These are phyloP conservation scores for Lentinula lateritia DNA, from an alignment of 768 basidiomycete genomes.

Conservation along the genomic window DNA sequence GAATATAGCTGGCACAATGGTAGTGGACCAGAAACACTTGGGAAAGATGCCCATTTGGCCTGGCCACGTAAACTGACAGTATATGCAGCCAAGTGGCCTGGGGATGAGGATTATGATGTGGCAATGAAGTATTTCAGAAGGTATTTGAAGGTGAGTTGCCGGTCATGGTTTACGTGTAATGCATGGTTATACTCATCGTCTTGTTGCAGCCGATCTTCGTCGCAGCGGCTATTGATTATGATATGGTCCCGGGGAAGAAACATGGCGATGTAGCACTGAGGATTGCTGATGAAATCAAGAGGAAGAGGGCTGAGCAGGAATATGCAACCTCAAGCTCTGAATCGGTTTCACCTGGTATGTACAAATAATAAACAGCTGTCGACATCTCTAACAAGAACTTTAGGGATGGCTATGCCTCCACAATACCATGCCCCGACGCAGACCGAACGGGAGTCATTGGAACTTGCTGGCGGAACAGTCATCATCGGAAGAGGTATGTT, in stretches of 20 bases:
- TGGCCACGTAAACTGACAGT: slow-evolving; percentile 78
- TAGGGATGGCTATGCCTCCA: slow-evolving; percentile 41
- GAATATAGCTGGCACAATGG: slow-evolving; percentile 20
- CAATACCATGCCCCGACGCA: slow-evolving; percentile 37
- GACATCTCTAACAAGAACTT: neutral
- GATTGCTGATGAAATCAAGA: slow-evolving; percentile 67
- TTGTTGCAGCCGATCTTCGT: slow-evolving; percentile 78
- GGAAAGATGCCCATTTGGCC: slow-evolving; percentile 48
- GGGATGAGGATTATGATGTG: slow-evolving; percentile 87
- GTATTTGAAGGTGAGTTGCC: slow-evolving; percentile 83
- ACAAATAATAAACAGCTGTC: neutral
- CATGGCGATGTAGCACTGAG: slow-evolving; percentile 82
- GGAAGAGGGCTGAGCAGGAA: slow-evolving; percentile 45
- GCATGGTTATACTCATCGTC: slow-evolving; percentile 6
- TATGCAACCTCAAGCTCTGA: neutral
- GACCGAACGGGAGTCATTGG: slow-evolving; percentile 46
- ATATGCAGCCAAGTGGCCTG: slow-evolving; percentile 88
- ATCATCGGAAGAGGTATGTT: slow-evolving; percentile 61
- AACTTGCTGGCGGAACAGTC: slow-evolving; percentile 79
- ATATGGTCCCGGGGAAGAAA: slow-evolving; percentile 71
- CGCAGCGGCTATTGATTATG: slow-evolving; percentile 92
- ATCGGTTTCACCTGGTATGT: neutral
- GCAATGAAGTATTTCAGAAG: slow-evolving; percentile 87
- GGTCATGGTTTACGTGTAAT: slow-evolving; percentile 11
- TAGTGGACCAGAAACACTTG: neutral